A percentile compares a stretch with the other conserved stretches of the same genome.
Conservation (phyloP, 2,329 filamentous ascomycete species). For the Fusarium tricinctum region DNA sequence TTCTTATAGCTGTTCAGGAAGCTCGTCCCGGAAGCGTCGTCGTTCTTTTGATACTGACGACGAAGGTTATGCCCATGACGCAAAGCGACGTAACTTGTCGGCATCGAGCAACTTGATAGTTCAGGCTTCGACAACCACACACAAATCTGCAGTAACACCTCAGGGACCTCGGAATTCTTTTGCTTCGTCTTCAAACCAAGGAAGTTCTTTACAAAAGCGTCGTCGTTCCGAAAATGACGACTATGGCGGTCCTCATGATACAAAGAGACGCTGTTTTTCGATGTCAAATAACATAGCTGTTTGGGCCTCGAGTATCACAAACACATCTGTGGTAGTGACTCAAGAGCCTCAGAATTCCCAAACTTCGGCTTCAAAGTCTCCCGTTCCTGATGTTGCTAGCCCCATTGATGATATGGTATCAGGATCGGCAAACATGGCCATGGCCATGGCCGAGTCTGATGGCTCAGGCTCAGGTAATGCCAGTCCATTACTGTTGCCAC, state of each 20-base stretch:
- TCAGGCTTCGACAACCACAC: background rate
- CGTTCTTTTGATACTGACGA: conserved; percentile 17
- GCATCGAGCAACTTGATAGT: background rate
- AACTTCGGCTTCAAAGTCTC: background rate
- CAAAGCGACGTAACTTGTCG: conserved; percentile 10
- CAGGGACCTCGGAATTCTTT: background rate
- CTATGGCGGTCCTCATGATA: conserved; percentile 10
- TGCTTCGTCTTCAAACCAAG: background rate
- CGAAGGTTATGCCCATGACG: conserved; percentile 14
- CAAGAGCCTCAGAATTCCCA: background rate
- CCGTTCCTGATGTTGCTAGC: background rate
- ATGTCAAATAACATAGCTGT: background rate
- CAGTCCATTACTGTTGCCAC: conserved; percentile 12
- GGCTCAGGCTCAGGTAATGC: background rate
- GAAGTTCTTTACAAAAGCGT: conserved; percentile 6
- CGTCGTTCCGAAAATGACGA: conserved; percentile 14
- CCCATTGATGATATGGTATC: background rate
- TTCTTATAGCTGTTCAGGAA: conserved; percentile 6
- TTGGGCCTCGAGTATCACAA: background rate
- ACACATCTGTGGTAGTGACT: background rate
- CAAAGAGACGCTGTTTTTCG: conserved; percentile 16
- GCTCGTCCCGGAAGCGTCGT: conserved; percentile 5
- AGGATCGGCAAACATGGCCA: background rate
- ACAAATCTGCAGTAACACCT: background rate
- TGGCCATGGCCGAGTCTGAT: background rate